These are phyloP conservation scores for Clitopilus hobsonii DNA, from an alignment of 768 basidiomycete species.

Conservation along the genomic window DNA sequence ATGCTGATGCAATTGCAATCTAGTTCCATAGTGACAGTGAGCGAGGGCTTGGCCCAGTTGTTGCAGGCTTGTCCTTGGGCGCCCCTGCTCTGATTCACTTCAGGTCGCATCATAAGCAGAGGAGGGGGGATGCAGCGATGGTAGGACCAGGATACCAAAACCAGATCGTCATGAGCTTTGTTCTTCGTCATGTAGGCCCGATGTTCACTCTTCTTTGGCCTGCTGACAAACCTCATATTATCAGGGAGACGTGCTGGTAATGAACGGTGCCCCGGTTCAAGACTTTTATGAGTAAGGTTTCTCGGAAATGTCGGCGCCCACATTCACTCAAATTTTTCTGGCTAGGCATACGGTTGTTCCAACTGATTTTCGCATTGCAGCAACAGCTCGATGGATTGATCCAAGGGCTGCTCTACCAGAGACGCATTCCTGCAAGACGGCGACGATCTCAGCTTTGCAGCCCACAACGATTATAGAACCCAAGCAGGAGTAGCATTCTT, in stretches of 20 bases:
- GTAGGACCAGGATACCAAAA: neutral
- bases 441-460: neutral
- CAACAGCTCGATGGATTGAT: conserved; percentile 68
- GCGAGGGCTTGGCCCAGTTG: conserved; percentile 62
- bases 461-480: neutral
- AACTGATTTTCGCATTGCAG: conserved; percentile 72
- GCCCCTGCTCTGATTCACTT: conserved; percentile 81
- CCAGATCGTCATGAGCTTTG: conserved; percentile 42
- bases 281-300: conserved; percentile 61
- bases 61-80: conserved; percentile 76
- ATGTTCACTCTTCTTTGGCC: neutral
- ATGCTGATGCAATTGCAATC: neutral
- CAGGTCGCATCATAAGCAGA: conserved; percentile 40
- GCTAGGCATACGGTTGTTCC: conserved; percentile 72
- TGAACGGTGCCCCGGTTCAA: conserved; percentile 70
- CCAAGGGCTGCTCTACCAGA: conserved; percentile 6
- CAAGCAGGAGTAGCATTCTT: neutral
- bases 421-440: neutral
- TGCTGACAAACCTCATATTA: neutral
- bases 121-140: conserved; percentile 5
- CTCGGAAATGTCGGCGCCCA: neutral
- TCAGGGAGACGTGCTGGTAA: conserved; percentile 74
- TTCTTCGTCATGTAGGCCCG: conserved; percentile 58
- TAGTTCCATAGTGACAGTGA: conserved; percentile 83
- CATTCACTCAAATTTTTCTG: neutral